A percentile compares a stretch with the other conserved stretches of the same genome.
Evolutionary conservation across 2,329 filamentous ascomycete species (phyloP).

Genomic region (Chaetomiaceae sp.): DNA sequence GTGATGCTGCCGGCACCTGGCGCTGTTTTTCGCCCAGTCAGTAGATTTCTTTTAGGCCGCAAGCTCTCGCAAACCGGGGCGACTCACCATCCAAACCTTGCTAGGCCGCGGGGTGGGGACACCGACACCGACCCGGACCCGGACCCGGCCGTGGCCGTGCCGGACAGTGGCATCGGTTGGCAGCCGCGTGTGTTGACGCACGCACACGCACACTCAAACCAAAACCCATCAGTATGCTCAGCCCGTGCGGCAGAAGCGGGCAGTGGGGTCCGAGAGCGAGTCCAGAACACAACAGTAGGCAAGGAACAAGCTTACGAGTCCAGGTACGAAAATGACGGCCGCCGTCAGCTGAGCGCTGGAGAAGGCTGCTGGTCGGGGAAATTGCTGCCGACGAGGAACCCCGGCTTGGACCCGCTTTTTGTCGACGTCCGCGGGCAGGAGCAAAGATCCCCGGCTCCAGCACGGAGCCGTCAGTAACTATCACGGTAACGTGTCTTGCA

Average conservation of each 20-base stretch:
- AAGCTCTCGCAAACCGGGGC: background rate
- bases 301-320: background rate
- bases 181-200: background rate
- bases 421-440: background rate
- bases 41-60: background rate
- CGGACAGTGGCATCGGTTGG: slow-evolving; percentile 12
- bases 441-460: background rate
- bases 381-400: slow-evolving; percentile 4
- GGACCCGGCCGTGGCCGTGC: slow-evolving; percentile 7
- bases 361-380: slow-evolving; percentile 14
- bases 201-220: slow-evolving; percentile 8
- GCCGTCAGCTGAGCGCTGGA: too few relatives aligned
- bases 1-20: slow-evolving; percentile 46
- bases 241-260: too few relatives aligned
- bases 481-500: too few relatives aligned
- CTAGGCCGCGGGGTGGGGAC: slow-evolving; percentile 5
- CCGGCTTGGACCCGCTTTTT: background rate
- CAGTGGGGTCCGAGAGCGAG: too few relatives aligned
- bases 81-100: slow-evolving; percentile 24
- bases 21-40: slow-evolving; percentile 31
- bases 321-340: too few relatives aligned
- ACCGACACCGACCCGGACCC: slow-evolving; percentile 10
- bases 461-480: too few relatives aligned
- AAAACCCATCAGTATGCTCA: background rate
- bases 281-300: too few relatives aligned